phyloP scores from a whole-genome alignment of 148 eudicot genomes.

The Cornus florida region DNA sequence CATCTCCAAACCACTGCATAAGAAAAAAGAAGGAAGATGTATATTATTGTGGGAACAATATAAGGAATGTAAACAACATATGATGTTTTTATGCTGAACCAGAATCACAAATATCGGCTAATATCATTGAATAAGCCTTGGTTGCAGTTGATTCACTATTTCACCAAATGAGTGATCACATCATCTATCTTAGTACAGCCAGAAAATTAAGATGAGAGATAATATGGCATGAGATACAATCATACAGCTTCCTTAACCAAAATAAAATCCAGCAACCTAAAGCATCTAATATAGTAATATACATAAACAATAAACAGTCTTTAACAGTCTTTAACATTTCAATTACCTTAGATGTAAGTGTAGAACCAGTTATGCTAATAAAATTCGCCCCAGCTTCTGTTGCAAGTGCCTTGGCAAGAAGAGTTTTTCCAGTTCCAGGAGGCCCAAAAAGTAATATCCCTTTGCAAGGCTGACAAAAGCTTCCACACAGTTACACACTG shows the following conservation, averaged over 20 bases:
- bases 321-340: background rate
- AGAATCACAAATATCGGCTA: background rate
- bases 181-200: background rate
- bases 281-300: background rate
- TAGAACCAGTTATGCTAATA: conserved; percentile 93
- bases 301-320: background rate
- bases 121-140: background rate
- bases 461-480: conserved; percentile 88
- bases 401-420: conserved; percentile 96
- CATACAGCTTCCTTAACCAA: background rate
- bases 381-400: conserved; percentile 98
- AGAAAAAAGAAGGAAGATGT: conserved; percentile 6
- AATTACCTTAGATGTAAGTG: conserved; percentile 88
- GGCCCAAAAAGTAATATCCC: conserved; percentile 98
- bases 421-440: conserved; percentile 99
- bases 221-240: background rate
- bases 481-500: conserved; percentile 15
- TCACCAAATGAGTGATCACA: background rate
- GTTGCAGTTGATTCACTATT: background rate
- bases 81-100: background rate
- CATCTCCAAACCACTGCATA: conserved; percentile 98
- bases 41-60: background rate
- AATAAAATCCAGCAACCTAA: background rate
- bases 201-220: background rate
- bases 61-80: background rate